Evolutionary conservation across 306 rosid genomes (phyloP).

Genomic region (Benincasa hispida): DNA sequence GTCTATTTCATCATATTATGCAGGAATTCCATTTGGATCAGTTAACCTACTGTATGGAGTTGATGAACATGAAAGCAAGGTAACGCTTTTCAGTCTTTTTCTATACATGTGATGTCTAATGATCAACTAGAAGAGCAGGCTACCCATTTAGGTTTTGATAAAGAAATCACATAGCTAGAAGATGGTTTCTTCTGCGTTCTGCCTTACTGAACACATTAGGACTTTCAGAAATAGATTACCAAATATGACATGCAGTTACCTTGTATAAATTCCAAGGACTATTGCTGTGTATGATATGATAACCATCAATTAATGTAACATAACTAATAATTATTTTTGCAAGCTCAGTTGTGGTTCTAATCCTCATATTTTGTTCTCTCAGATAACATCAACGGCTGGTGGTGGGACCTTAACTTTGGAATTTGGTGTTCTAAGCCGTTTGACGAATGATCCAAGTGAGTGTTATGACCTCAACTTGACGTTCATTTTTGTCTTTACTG

Average conservation of each 20-base stretch:
- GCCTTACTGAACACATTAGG: not conserved
- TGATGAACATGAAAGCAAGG: slow-evolving; percentile 97
- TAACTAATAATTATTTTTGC: not conserved
- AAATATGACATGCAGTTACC: not conserved
- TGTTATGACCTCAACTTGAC: slow-evolving; percentile 9
- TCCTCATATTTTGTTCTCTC: slow-evolving; percentile 15
- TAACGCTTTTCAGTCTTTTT: slow-evolving; percentile 25
- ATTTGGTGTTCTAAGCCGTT: slow-evolving; percentile 88
- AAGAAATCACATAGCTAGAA: not conserved
- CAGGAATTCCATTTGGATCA: slow-evolving; percentile 98
- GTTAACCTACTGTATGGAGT: slow-evolving; percentile 92
- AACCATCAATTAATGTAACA: not conserved
- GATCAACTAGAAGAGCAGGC: not conserved
- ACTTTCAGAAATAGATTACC: not conserved
- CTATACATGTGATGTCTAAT: slow-evolving; percentile 18
- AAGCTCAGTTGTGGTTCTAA: not conserved
- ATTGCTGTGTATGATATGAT: not conserved
- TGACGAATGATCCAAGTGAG: slow-evolving; percentile 88
- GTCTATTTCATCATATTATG: slow-evolving; percentile 7
- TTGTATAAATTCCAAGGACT: not conserved
- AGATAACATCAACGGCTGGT: slow-evolving; percentile 99
- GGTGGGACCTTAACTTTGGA: slow-evolving; percentile 98
- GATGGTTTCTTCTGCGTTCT: not conserved
- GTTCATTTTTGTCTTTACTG: slow-evolving; percentile 1
- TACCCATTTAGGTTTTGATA: not conserved